Conservation (phyloP, 2,329 filamentous ascomycete species). For the Ceratocystis diversiconidia region DNA sequence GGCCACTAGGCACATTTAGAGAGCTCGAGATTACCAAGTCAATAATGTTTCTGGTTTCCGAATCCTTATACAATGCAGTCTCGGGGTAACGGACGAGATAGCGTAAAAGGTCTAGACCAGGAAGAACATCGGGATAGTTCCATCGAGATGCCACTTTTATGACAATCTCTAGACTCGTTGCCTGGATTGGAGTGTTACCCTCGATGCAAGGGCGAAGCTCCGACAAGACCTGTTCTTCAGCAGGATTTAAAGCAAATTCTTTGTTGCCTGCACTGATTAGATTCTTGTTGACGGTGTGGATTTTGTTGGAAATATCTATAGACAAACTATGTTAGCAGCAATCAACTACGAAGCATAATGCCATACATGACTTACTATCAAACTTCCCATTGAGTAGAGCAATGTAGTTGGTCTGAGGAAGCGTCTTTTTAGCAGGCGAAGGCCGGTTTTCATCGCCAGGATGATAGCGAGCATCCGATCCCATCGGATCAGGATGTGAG, state of each 20-base stretch:
- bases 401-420: slow-evolving; percentile 71
- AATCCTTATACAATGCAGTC: slow-evolving; percentile 46
- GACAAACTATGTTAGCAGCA: slow-evolving; percentile 20
- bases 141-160: slow-evolving; percentile 62
- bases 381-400: slow-evolving; percentile 54
- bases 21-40: slow-evolving; percentile 32
- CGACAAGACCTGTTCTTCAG: slow-evolving; percentile 50
- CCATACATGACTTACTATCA: slow-evolving; percentile 30
- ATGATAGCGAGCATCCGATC: slow-evolving; percentile 62
- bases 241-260: slow-evolving; percentile 57
- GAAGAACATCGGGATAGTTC: slow-evolving; percentile 67
- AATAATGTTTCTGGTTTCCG: slow-evolving; percentile 44
- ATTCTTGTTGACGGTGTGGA: slow-evolving; percentile 58
- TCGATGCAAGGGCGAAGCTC: slow-evolving; percentile 51
- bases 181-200: slow-evolving; percentile 34
- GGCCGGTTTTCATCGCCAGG: slow-evolving; percentile 45
- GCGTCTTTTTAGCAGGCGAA: slow-evolving; percentile 34
- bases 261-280: slow-evolving; percentile 59
- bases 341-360: not conserved
- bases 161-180: slow-evolving; percentile 46
- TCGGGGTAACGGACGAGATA: slow-evolving; percentile 57
- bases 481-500: slow-evolving; percentile 56
- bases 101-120: slow-evolving; percentile 77
- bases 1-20: slow-evolving; percentile 32
- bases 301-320: slow-evolving; percentile 59